Evolutionary conservation across 495 filamentous ascomycete species (phyloP).

Genomic region (Astrothelium macrocarpum): DNA sequence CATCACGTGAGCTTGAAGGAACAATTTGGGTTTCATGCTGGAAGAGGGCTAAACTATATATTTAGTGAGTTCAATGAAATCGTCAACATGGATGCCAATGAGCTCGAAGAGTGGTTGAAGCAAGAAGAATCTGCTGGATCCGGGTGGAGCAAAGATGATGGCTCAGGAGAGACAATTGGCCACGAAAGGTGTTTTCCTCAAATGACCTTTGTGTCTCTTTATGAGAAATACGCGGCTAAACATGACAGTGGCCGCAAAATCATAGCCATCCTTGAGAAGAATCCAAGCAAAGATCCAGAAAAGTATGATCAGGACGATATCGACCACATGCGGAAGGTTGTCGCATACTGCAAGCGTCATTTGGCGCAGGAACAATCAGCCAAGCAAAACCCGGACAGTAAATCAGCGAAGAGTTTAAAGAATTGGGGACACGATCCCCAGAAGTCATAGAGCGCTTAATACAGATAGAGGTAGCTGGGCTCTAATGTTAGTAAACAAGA

Average conservation of each 20-base stretch:
- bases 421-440: conserved; percentile 60
- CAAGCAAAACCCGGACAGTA: conserved; percentile 46
- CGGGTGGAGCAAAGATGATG: conserved; percentile 50
- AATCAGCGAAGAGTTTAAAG: conserved; percentile 49
- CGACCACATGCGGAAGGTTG: conserved; percentile 56
- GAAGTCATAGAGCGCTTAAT: conserved; percentile 31
- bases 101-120: conserved; percentile 53
- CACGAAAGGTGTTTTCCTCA: conserved; percentile 45
- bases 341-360: conserved; percentile 52
- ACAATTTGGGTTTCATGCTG: neutral
- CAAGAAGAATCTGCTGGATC: conserved; percentile 43
- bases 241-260: conserved; percentile 49
- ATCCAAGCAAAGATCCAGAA: conserved; percentile 45
- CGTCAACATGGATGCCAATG: conserved; percentile 55
- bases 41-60: neutral
- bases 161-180: conserved; percentile 51
- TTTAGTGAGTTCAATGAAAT: conserved; percentile 56
- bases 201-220: neutral
- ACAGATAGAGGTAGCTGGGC: neutral
- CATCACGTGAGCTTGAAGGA: conserved; percentile 35
- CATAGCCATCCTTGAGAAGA: conserved; percentile 52
- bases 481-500: no score
- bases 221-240: no score
- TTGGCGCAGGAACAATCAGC: conserved; percentile 46
- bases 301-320: conserved; percentile 48